Evolutionary conservation across 768 basidiomycete species (phyloP).

Genomic region (Boletus vinaceobasis): DNA sequence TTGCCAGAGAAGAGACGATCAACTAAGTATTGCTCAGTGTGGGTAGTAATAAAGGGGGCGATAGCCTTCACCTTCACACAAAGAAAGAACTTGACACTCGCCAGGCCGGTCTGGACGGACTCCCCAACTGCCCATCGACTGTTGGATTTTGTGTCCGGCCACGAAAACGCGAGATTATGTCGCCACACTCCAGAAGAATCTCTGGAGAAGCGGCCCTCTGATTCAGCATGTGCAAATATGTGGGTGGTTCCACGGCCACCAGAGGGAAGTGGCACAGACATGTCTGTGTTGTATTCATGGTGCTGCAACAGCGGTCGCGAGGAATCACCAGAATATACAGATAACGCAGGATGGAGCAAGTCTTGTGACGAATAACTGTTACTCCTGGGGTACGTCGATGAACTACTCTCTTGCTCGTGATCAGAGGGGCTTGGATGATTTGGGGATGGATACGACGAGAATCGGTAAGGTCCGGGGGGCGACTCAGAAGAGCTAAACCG

Average conservation of each 20-base stretch:
- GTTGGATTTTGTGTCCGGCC: conserved; percentile 65
- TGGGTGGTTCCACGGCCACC: conserved; percentile 39
- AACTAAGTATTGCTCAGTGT: conserved; percentile 32
- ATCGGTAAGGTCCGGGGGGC: conserved; percentile 17
- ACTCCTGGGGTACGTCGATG: conserved; percentile 6
- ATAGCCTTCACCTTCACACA: conserved; percentile 58
- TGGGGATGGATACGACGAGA: conserved; percentile 15
- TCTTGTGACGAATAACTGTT: conserved; percentile 21
- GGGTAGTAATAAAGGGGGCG: conserved; percentile 5
- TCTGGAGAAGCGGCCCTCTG: conserved; percentile 53
- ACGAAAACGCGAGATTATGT: conserved; percentile 65
- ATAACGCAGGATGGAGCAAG: conserved; percentile 15
- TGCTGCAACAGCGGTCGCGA: conserved; percentile 25
- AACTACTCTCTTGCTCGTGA: conserved; percentile 19
- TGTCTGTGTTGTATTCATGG: conserved; percentile 13
- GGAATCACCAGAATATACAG: conserved; percentile 24
- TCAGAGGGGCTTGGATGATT: conserved; percentile 30
- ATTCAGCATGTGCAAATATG: conserved; percentile 55
- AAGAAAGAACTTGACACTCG: conserved; percentile 66
- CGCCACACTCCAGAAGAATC: conserved; percentile 58
- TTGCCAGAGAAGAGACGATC: conserved; percentile 43
- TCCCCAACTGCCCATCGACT: conserved; percentile 80
- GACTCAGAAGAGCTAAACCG: conserved; percentile 24
- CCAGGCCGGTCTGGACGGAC: conserved; percentile 63
- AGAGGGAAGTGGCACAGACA: conserved; percentile 7